Base-by-base conservation (phyloP, 306 rosid species). In the Cyclanthera cordifolia region DNA sequence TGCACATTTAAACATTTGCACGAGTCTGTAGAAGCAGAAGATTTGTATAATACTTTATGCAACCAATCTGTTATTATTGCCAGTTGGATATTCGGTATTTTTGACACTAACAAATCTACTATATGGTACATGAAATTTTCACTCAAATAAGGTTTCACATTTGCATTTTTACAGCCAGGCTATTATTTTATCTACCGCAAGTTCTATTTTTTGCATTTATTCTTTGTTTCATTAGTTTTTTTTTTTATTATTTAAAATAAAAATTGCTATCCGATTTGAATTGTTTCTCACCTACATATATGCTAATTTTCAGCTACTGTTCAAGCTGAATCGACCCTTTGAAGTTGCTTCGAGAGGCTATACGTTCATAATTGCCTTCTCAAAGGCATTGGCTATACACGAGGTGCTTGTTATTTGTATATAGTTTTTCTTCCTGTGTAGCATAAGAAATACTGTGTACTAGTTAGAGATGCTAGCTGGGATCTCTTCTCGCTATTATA, bases 341-440 rank as follows among this genome's bases (percentile, higher is more conserved):
- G 99, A 90, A 85, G 99, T 82, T 81, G 91, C 99, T 57, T 81
- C 96, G 63, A 87, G 96, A 71, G 99, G 99, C 71, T 90, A 84
- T 83, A 75, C 88, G 19, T 93, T 90, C 88, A 90, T 93, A 75
- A 87, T 90, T 80, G 85, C 87, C 87, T 90, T 93, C 81, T 90
- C 99, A 14, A 88, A 93, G 85, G 86, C 91, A 46, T 72, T 93
- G 82, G 83, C 90, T 63, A 21, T 78, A 72, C 87, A 79, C 65
- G 97, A 90, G 99, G 99, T 93, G 85, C 69, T 76, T 79, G 69
- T 72, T 79, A 50, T 41, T 2, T 37, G 20, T 39, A 20, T 34
- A 34, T 34, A 10, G 12, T 37, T 65, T 65, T 5, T 6, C 20
- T 67, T 16, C 72, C 70, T 69, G 67, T 30, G 12, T 52, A 41